These are phyloP conservation scores for Postia placenta DNA, from an alignment of 768 basidiomycete genomes.

Conservation along the genomic window DNA sequence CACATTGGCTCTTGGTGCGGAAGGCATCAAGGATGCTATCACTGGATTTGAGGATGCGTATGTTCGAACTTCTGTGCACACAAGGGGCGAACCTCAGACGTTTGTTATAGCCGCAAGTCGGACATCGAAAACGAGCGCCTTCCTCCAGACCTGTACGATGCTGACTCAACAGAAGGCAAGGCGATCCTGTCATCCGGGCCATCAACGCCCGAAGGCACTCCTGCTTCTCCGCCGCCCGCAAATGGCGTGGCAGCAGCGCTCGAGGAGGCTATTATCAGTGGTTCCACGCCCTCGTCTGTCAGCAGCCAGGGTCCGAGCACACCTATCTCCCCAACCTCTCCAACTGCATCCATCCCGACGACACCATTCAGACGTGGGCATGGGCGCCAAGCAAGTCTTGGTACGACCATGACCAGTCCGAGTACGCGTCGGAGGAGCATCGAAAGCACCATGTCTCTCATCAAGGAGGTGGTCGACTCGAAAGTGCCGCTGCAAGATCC, in stretches of 20 bases:
- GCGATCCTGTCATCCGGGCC: conserved; percentile 50
- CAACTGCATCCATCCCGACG: conserved; percentile 29
- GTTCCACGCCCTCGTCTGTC: conserved; percentile 17
- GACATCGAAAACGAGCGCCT: conserved; percentile 99
- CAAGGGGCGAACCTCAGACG: not conserved
- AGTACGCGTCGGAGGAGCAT: conserved; percentile 87
- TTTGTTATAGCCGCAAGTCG: conserved; percentile 68
- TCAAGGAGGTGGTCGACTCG: conserved; percentile 88
- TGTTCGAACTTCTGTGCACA: conserved; percentile 27
- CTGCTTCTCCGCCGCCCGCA: conserved; percentile 21
- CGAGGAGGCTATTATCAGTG: conserved; percentile 23
- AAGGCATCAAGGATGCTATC: conserved; percentile 94
- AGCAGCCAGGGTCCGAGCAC: conserved; percentile 29
- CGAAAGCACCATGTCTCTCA: conserved; percentile 93
- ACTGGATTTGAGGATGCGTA: conserved; percentile 94
- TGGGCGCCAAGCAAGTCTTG: conserved; percentile 74
- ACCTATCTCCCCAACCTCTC: conserved; percentile 40
- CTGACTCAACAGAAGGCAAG: conserved; percentile 62
- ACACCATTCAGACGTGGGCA: conserved; percentile 66
- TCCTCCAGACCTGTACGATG: conserved; percentile 93
- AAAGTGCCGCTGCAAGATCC: conserved; percentile 26
- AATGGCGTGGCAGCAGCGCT: conserved; percentile 27
- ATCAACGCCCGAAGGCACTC: conserved; percentile 46
- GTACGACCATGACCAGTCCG: conserved; percentile 93
- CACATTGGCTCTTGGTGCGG: conserved; percentile 79